Evolutionary conservation across 2,329 filamentous ascomycete species (phyloP).

Genomic region (Fusarium kyushuense): DNA sequence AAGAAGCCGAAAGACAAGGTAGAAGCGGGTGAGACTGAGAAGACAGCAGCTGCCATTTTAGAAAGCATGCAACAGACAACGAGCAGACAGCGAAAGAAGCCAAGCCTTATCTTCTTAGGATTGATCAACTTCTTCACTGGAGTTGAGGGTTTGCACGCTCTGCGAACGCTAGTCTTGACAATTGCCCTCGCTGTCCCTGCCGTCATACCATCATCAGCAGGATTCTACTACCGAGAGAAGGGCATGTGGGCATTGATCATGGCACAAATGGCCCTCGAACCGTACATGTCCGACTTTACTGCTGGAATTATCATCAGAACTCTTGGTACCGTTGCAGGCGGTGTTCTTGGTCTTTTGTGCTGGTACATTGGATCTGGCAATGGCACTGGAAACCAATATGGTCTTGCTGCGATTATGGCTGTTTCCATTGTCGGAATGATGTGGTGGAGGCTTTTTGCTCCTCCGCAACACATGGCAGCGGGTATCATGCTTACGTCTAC

Average conservation of each 20-base stretch:
- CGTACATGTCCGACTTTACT: conserved; percentile 36
- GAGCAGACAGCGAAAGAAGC: conserved; percentile 11
- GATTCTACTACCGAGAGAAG: conserved; percentile 41
- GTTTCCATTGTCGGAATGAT: conserved; percentile 34
- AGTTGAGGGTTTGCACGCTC: conserved; percentile 13
- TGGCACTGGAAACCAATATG: conserved; percentile 29
- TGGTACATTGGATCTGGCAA: conserved; percentile 20
- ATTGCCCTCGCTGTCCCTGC: conserved; percentile 18
- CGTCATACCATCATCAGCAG: conserved; percentile 17
- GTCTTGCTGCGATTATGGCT: conserved; percentile 36
- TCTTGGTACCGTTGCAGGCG: conserved; percentile 16
- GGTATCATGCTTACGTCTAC: conserved; percentile 40
- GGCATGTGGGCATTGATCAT: conserved; percentile 42
- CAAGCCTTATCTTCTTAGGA: conserved; percentile 6
- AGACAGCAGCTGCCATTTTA: conserved; percentile 1
- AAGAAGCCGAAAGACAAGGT: conserved; percentile 4
- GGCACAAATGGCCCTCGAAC: conserved; percentile 36
- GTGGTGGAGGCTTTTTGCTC: conserved; percentile 40
- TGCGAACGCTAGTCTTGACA: conserved; percentile 9
- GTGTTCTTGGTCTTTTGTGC: conserved; percentile 18
- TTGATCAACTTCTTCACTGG: conserved; percentile 20
- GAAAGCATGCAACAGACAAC: conserved; percentile 19
- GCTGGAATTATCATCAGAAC: conserved; percentile 33
- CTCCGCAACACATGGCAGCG: conserved; percentile 33
- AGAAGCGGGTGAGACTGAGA: background rate